Conservation (phyloP, 1,139 yeast species). For the Saccharomyces hybrid region DNA sequence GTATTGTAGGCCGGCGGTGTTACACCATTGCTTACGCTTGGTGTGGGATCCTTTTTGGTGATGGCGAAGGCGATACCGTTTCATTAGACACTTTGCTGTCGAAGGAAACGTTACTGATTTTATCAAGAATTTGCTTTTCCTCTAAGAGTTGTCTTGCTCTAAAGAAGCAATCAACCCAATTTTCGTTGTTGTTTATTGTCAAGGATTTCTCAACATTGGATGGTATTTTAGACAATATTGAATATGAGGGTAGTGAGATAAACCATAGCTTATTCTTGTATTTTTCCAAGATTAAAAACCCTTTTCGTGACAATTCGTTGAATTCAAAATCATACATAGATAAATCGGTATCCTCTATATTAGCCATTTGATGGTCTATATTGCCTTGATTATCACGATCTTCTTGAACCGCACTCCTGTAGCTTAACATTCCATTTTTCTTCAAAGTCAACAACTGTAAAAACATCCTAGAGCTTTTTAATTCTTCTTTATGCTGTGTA, state of each 20-base stretch:
- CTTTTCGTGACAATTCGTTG: constrained; percentile 45
- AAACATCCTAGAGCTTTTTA: constrained; percentile 32
- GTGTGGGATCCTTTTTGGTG: neutral
- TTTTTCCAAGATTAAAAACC: constrained; percentile 59
- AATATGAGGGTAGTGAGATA: constrained; percentile 37
- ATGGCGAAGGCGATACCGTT: constrained; percentile 2
- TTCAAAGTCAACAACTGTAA: constrained; percentile 34
- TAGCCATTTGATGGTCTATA: constrained; percentile 22
- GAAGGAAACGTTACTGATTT: neutral
- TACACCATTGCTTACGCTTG: neutral
- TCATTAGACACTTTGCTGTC: constrained; percentile 1
- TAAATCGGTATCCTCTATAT: constrained; percentile 46
- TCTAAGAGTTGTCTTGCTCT: constrained; percentile 40
- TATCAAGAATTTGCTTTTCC: constrained; percentile 15
- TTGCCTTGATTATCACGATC: constrained; percentile 29
- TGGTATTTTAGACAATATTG: constrained; percentile 15
- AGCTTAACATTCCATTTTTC: constrained; percentile 35
- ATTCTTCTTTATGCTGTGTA: constrained; percentile 37
- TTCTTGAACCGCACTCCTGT: constrained; percentile 13
- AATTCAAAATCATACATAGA: constrained; percentile 78
- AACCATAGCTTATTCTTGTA: constrained; percentile 53
- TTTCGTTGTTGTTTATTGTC: constrained; percentile 29
- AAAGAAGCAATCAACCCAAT: constrained; percentile 46
- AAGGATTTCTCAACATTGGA: neutral
- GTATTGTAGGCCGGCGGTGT: neutral